Percentiles rank a stretch among this genome's conserved stretches.
Evolutionary conservation across 148 eudicot species (phyloP).

Genomic region (Nepenthes mirabilis): DNA sequence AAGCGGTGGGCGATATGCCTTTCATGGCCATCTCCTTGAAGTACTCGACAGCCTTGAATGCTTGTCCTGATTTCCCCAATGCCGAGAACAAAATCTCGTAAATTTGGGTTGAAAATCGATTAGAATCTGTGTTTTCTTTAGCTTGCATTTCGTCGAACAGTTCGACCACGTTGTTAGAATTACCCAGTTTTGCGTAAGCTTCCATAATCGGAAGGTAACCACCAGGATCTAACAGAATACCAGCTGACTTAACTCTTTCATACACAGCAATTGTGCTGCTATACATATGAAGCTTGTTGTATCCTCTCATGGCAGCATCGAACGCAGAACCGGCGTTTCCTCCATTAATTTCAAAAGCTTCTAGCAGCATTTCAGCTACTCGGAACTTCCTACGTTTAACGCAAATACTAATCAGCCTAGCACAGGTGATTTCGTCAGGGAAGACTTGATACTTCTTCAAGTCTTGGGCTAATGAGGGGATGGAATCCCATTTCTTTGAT

Average conservation of each 20-base stretch:
- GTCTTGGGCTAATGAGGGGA: slow-evolving; percentile 33
- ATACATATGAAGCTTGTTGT: slow-evolving; percentile 88
- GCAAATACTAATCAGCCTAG: slow-evolving; percentile 40
- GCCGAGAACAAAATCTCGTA: slow-evolving; percentile 47
- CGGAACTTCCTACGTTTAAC: slow-evolving; percentile 53
- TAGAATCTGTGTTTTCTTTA: slow-evolving; percentile 9
- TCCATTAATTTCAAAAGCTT: slow-evolving; percentile 21
- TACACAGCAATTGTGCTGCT: slow-evolving; percentile 36
- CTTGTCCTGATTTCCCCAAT: slow-evolving; percentile 42
- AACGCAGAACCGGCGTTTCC: slow-evolving; percentile 26
- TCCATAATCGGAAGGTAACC: slow-evolving; percentile 58
- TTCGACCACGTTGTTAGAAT: slow-evolving; percentile 28
- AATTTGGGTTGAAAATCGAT: slow-evolving; percentile 17
- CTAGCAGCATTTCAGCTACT: slow-evolving; percentile 32
- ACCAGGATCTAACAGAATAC: slow-evolving; percentile 24
- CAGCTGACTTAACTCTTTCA: slow-evolving; percentile 27
- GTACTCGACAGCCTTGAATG: slow-evolving; percentile 46
- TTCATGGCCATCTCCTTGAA: slow-evolving; percentile 45
- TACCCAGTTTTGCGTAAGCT: slow-evolving; percentile 45
- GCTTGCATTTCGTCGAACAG: slow-evolving; percentile 45
- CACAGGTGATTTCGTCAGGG: slow-evolving; percentile 40
- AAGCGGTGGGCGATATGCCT: slow-evolving; percentile 27
- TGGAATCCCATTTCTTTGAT: slow-evolving; percentile 39
- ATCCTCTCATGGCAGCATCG: slow-evolving; percentile 51
- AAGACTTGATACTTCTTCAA: slow-evolving; percentile 20